A percentile compares a stretch with the other conserved stretches of the same genome.
Evolutionary conservation across 1,139 yeast species (phyloP).

Genomic region (Pichia sp.): DNA sequence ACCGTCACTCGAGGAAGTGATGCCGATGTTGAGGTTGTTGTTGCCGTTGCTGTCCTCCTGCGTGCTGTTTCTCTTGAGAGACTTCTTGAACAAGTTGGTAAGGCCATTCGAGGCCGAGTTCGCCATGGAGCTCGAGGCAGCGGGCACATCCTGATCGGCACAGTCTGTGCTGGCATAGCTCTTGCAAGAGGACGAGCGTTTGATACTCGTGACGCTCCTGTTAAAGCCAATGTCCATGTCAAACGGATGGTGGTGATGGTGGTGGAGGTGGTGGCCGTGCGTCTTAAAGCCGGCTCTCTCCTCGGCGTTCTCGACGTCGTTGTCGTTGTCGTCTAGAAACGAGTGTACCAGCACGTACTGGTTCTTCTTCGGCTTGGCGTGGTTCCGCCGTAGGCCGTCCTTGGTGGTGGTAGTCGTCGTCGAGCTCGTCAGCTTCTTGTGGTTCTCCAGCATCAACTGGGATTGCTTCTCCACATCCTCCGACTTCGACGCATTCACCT

Average conservation of each 20-base stretch:
- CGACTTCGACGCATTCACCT: slow-evolving; percentile 19
- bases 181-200: slow-evolving; percentile 2
- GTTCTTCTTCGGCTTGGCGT: slow-evolving; percentile 27
- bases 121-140: background rate
- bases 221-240: background rate
- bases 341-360: slow-evolving; percentile 9
- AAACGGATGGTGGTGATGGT: slow-evolving; percentile 1
- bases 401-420: slow-evolving; percentile 24
- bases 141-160: background rate
- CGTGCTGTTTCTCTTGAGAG: slow-evolving; percentile 1
- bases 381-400: slow-evolving; percentile 26
- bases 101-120: slow-evolving; percentile 4
- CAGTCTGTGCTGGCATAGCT: background rate
- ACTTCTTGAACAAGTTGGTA: slow-evolving; percentile 8
- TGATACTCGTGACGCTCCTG: background rate
- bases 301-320: background rate
- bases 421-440: slow-evolving; percentile 20
- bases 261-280: background rate
- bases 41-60: background rate
- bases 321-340: background rate
- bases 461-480: slow-evolving; percentile 33
- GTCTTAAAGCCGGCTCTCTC: background rate
- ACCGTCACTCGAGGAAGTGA: background rate
- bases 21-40: background rate
- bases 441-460: slow-evolving; percentile 27